These are phyloP conservation scores for Xylariaceae sp. DNA, from an alignment of 2,329 filamentous ascomycete genomes.

Conservation along the genomic window DNA sequence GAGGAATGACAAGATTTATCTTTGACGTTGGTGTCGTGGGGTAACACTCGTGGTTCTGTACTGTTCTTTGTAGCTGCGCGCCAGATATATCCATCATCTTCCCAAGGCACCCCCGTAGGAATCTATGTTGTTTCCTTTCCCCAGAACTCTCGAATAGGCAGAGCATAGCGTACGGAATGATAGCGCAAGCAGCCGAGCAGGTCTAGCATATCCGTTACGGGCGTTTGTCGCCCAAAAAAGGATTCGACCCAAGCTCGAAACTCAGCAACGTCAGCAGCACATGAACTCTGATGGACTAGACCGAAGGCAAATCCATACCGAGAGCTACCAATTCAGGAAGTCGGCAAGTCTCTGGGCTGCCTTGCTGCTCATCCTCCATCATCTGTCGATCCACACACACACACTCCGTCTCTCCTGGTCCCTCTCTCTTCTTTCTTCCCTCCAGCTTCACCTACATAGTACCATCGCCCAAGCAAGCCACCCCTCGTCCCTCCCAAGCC, in stretches of 20 bases:
- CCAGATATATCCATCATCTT: too few species aligned
- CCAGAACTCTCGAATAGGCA: too few species aligned
- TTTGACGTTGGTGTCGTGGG: too few species aligned
- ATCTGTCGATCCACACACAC: slow-evolving; percentile 26
- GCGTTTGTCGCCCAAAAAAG: not conserved
- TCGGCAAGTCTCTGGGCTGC: not conserved
- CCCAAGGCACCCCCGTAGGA: too few species aligned
- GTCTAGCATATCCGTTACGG: not conserved
- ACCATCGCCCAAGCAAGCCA: slow-evolving; percentile 5
- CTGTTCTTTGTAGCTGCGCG: too few species aligned
- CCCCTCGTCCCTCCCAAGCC: slow-evolving; percentile 1
- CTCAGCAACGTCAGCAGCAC: not conserved
- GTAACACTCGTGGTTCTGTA: too few species aligned
- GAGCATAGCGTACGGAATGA: not conserved
- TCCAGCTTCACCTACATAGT: slow-evolving; percentile 7
- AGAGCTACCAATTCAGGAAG: not conserved
- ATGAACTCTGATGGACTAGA: not conserved
- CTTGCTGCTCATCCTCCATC: slow-evolving; percentile 2
- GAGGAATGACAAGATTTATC: too few species aligned
- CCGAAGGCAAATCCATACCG: not conserved
- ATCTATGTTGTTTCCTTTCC: too few species aligned
- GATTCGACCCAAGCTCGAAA: not conserved
- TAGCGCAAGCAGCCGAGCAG: not conserved
- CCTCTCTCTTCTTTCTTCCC: not conserved
- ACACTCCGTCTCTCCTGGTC: not conserved